Percentiles rank a stretch among this genome's conserved stretches.
Conservation (phyloP, 495 filamentous ascomycete genomes). For the Neurospora sp. region DNA sequence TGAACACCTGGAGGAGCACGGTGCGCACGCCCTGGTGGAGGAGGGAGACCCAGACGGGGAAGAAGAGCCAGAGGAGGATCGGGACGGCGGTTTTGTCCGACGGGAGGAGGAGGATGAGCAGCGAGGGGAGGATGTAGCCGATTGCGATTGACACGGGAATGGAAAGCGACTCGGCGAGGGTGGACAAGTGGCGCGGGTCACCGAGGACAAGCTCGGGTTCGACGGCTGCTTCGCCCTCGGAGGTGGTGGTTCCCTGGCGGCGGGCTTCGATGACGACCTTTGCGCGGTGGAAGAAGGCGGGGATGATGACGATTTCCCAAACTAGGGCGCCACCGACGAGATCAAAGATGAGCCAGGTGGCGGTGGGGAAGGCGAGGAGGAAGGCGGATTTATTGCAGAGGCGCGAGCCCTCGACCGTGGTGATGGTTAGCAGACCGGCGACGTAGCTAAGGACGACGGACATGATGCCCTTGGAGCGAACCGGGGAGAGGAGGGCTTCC, state of each 20-base stretch:
- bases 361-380: constrained; percentile 27
- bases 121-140: constrained; percentile 26
- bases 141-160: constrained; percentile 29
- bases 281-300: constrained; percentile 29
- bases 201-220: constrained; percentile 17
- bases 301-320: constrained; percentile 33
- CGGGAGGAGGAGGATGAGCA: constrained; percentile 59
- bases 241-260: not conserved
- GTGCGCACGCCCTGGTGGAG: constrained; percentile 20
- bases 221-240: not conserved
- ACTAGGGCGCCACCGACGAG: constrained; percentile 31
- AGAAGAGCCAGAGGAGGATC: constrained; percentile 44
- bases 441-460: constrained; percentile 21
- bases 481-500: constrained; percentile 14
- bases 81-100: constrained; percentile 52
- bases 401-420: constrained; percentile 28
- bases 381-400: constrained; percentile 23
- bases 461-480: constrained; percentile 17
- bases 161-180: constrained; percentile 24
- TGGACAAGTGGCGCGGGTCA: constrained; percentile 22
- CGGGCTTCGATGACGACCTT: constrained; percentile 17
- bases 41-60: constrained; percentile 29
- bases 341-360: constrained; percentile 29
- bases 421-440: constrained; percentile 26
- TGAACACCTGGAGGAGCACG: constrained; percentile 3